Percentiles rank a stretch among this genome's conserved stretches.
Conservation (phyloP, 2,329 filamentous ascomycete genomes). For the Colletotrichum melonis region DNA sequence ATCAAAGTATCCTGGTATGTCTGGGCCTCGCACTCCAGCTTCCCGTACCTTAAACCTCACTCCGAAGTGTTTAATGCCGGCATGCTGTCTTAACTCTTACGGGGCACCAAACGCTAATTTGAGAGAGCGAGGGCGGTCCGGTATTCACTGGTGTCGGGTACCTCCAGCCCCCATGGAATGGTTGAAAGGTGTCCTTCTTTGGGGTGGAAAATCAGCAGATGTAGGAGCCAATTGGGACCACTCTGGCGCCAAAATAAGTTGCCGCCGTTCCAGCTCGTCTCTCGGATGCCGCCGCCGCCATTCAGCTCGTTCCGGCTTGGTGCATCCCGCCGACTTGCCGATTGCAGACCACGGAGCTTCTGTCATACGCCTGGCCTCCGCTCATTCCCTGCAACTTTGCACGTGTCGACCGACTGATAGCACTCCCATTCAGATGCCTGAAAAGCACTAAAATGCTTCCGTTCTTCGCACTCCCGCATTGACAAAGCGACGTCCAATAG, state of each 20-base stretch:
- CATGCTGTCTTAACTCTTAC: background rate
- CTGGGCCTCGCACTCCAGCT: background rate
- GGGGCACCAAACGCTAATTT: background rate
- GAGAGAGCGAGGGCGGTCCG: background rate
- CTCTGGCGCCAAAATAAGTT: constrained; percentile 26
- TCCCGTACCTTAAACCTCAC: background rate
- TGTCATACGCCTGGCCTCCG: constrained; percentile 19
- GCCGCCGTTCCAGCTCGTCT: constrained; percentile 31
- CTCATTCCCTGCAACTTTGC: constrained; percentile 22
- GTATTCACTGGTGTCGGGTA: background rate
- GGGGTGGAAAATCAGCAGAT: constrained; percentile 38
- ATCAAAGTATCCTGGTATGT: constrained; percentile 8
- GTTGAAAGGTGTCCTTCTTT: constrained; percentile 37
- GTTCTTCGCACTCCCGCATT: background rate
- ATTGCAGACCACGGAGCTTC: constrained; percentile 24
- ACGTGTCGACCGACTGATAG: background rate
- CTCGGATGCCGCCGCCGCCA: constrained; percentile 32
- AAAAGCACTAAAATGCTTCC: background rate
- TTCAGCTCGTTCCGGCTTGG: constrained; percentile 31
- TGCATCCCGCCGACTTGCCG: constrained; percentile 31
- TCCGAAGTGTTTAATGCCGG: background rate
- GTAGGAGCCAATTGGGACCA: constrained; percentile 30
- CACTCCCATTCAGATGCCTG: background rate
- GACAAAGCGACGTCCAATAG: background rate
- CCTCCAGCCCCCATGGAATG: background rate